Base-by-base conservation (phyloP, 805 yeast species). In the Starmerella vaccinii region DNA sequence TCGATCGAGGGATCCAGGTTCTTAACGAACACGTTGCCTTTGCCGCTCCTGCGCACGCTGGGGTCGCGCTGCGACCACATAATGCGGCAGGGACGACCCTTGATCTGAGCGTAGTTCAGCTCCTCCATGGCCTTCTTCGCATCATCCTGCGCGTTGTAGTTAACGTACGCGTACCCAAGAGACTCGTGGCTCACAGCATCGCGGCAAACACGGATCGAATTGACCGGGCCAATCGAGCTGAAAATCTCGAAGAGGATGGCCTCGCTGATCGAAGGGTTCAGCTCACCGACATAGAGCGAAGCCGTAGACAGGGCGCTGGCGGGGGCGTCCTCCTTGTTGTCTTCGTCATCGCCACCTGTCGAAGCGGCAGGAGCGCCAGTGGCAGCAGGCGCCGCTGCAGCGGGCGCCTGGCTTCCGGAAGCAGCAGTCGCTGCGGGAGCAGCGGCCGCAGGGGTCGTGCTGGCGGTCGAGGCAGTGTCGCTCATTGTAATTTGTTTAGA, bases 61-160 rank as follows among this genome's bases (percentile, higher is more conserved):
- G 98, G 97, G 70, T 92, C 97, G 75, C 97, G 87, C 77, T 92
- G 97, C 61, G 97, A 88, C 97, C 97, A 88, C 97, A 92, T 92
- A 76, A 92, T 90, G 73, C 98, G 87, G 75, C 97, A 88, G 65
- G 96, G 88, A 66, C 83, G 86, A 66, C 96, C 97, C 71, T 89
- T 89, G 74, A 92, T 81, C 65, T 80, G 80, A 53, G 88, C 73
- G 77, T 92, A 92, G 86, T 90, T 92, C 72, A 92, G 80, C 72
- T 87, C 92, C 68, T 88, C 95, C 69, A 92, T 76, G 57, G 98
- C 98, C 66, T 77, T 81, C 74, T 82, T 88, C 67, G 95, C 97
- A 66, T 92, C 97, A 58, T 77, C 84, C 61, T 77, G 72, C 70
- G 82, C 80, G 75, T 82, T 88, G 82, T 75, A 92, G 83, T 92